Base-by-base conservation (phyloP, 1,284 basidiomycete genomes). In the Rhodotorula sp. region DNA sequence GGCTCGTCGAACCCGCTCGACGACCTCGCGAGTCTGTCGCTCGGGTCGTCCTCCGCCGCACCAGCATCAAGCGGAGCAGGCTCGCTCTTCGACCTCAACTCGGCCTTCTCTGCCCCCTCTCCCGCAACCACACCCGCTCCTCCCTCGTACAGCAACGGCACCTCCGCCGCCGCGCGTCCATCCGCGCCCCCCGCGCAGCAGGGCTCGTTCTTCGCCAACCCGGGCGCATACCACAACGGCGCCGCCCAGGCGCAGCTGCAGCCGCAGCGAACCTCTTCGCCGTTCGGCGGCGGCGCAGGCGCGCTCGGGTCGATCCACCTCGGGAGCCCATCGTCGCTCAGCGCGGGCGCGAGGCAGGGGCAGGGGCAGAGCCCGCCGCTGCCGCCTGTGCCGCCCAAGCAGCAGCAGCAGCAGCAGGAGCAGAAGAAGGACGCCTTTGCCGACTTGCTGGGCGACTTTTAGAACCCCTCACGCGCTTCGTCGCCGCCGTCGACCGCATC, bases 391-490 rank as follows among this genome's bases (percentile, higher is more conserved):
- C 53, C 61, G 45, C 62, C 66, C 1, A 62, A 61, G 41, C 49
- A 45, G 44, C 53, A 64, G 41, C 44, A 54, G 52, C 53, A 64
- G 41, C 44, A 54, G 52, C 60, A 53, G 55, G 21, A 27, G 59
- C n/a, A 17, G 48, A 71, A 69, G 66, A 73, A 75, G 69, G 74
- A 75, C 41, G 68, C 72, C 41, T 75, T 75, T 27, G 74, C 62
- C 23, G 74, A 75, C 46, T 58, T 75, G 63, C 57, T 75, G 59
- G 70, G 70, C 0, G 70, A 72, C 41, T 72, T 72, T 42, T 72
- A 25, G 44, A 34, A 45, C 14, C 7, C 44, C 10, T 2, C 23
- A 21, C 4, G 54, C 3, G 13, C 54, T 13, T 2, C 23, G 41
- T 21, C 8, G 42, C 19, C 17, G 23, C 44, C 41, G 42, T n/a